Evolutionary conservation across 345 rosid genomes (phyloP), one percentile per base, ranked within the genome.

Genomic region (Sisymbrium irio): DNA sequence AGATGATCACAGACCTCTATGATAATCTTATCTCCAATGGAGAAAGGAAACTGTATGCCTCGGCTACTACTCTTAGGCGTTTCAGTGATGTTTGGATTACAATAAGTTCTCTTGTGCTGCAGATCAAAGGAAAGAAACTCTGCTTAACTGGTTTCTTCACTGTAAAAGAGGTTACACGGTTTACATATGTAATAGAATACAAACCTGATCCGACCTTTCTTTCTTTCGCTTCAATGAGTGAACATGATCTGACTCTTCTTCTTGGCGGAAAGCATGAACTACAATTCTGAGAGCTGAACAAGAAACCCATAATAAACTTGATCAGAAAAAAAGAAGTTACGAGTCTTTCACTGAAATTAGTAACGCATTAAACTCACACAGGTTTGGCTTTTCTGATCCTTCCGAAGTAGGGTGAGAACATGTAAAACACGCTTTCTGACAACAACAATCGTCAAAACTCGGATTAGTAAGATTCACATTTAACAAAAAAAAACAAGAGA

Each of bases 41-140:
- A 77, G 83, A 89, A 93, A 25, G 98, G 98, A 82, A 83, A 91
- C 78, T 88, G 97, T 13, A 85, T 91, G 73, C 97, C 94, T 83
- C 91, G 82, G 56, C 74, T 87, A 63, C 68, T 64, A 77, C 87
- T 80, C 86, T 87, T 88, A 17, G 83, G 83, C 33, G 77, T 70
- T 79, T 89, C 97, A 62, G 81, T 72, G 62, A 71, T 57, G 58
- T 71, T 70, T 45, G 83, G 76, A 68, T 83, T 82, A 15, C 84
- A 85, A 33, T 73, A 82, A 74, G 64, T 76, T 66, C 82, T 88
- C 80, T 85, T 91, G 37, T 86, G 85, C 94, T 90, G 72, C 69
- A 84, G 32, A 19, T 41, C 3, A 51, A 67, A 60, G 63, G 17
- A 7, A 41, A 49, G 28, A 35, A 54, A 53, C 51, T 19, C 65